phyloP scores from a whole-genome alignment of 495 filamentous ascomycete genomes.

The Penicillium tannophilum region DNA sequence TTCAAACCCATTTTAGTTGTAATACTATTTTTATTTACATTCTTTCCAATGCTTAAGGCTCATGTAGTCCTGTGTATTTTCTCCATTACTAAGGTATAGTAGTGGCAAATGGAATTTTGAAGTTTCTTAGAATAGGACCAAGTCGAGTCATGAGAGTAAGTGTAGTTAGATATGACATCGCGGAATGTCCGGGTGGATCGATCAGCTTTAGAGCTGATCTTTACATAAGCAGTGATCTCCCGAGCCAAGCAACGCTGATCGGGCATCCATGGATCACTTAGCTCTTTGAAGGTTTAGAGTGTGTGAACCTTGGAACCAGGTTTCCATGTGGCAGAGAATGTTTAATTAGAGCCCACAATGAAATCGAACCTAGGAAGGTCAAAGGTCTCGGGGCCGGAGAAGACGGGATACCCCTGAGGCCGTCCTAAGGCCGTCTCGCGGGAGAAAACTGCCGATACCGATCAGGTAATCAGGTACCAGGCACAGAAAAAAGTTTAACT shows the following conservation, averaged over 20 bases:
- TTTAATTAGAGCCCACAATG: not conserved
- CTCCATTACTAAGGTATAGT: too few species aligned
- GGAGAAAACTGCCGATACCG: not conserved
- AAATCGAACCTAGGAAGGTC: not conserved
- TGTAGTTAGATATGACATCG: not conserved
- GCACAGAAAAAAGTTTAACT: not conserved
- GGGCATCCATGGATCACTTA: slow-evolving; percentile 3
- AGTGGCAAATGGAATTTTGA: too few species aligned
- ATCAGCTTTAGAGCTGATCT: not conserved
- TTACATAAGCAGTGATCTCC: slow-evolving; percentile 1
- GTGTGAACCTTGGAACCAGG: not conserved
- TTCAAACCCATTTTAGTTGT: too few species aligned
- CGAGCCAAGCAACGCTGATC: slow-evolving; percentile 7
- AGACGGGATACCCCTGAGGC: not conserved
- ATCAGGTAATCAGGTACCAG: not conserved
- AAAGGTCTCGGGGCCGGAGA: not conserved
- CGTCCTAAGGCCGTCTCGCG: not conserved
- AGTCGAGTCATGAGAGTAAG: too few species aligned
- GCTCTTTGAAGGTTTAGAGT: not conserved
- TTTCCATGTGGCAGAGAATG: too few species aligned
- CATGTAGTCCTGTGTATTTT: too few species aligned
- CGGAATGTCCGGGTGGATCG: not conserved
- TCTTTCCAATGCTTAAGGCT: too few species aligned
- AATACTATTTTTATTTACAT: too few species aligned
- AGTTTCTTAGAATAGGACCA: too few species aligned